Base-by-base conservation (phyloP, 129 eudicot genomes). In the Flaveria linearis region DNA sequence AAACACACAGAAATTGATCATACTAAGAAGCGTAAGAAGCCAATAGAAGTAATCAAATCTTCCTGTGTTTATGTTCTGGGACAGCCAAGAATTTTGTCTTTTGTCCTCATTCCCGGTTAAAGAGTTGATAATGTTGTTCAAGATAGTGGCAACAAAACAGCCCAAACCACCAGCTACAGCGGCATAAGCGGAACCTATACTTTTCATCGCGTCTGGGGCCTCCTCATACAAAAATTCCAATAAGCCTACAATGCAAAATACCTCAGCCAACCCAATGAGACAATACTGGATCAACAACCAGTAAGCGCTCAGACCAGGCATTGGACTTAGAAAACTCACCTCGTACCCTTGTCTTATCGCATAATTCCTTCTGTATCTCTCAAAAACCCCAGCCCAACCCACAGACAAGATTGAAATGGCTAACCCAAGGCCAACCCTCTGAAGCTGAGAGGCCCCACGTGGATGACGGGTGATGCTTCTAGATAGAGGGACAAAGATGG, bases 171-270 rank as follows among this genome's bases (percentile, higher is more conserved):
- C 96, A 22, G 98, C 96, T 61, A 93, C 88, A 20, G 96, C 96
- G 43, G 98, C 98, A 69, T 93, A 93, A 57, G 98, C 96, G 0
- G 98, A 93, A 25, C 96, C 98, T 4, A 93, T 83, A 74, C 98
- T 93, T 84, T 91, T 90, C 96, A 93, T 93, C n/a, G 98, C 98
- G 78, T 93, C 96, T 0, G 98, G 98, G 1, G 98, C 90, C 84
- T 93, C 98, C 78, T 93, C 95, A 1, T 93, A 93, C 17, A 93
- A 84, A 68, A 93, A 93, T 23, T 93, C 98, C 17, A 93, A 81
- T 61, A 93, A 82, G 39, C 98, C 98, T 66, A 93, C 98, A 22
- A 93, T 88, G 86, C 95, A 88, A 46, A 93, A 93, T 4, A 88
- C 96, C 68, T 93, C 96, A 65, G 98, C 96, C 68, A 93, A 79